Evolutionary conservation across 176 grass and related monocot species (phyloP), one percentile per base, ranked within the genome.

Genomic region (Zoysia japonica): DNA sequence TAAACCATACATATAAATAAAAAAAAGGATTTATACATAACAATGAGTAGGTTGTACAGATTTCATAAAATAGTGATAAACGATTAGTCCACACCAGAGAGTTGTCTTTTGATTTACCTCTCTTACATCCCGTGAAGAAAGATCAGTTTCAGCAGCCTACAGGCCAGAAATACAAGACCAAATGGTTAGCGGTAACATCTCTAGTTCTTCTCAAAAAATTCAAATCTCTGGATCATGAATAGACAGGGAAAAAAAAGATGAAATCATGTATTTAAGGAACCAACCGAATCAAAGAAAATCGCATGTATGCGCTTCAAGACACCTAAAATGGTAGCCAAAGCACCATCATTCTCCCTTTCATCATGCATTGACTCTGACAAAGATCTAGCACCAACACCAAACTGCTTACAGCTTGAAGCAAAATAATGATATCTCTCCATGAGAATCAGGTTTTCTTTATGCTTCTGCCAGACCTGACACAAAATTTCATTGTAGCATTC

Each of bases 401-500:
- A 98, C 5, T 93, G 83, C 42, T 57, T 80, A 76, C 81, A 88
- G 71, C 95, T 94, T 48, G 75, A 89, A 85, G 90, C 81, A 94
- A 98, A 98, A 52, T 86, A 97, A 92, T 94, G 91, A 75, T 94
- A 97, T 80, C 88, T 92, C 82, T 94, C 95, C 90, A 98, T 94
- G 41, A 92, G 67, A 86, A 98, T 91, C 38, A 98, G 78, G 45
- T 98, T 98, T 42, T 92, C 92, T 71, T 87, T 98, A 82, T 98
- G 95, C 52, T 85, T 92, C 72, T 92, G 86, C 92, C 95, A 98
- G 13, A 98, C 92, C 95, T 98, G 74, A 53, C 77, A 77, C 47
- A 48, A 38, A 63, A 16, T 11, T 47, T 37, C 70, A 64, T 66
- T 68, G 46, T 65, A 9, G 46, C 15, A 39, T 66, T 44, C 3